Base-by-base conservation (phyloP, 208 protist species). In the Crithidia fasciculata region DNA sequence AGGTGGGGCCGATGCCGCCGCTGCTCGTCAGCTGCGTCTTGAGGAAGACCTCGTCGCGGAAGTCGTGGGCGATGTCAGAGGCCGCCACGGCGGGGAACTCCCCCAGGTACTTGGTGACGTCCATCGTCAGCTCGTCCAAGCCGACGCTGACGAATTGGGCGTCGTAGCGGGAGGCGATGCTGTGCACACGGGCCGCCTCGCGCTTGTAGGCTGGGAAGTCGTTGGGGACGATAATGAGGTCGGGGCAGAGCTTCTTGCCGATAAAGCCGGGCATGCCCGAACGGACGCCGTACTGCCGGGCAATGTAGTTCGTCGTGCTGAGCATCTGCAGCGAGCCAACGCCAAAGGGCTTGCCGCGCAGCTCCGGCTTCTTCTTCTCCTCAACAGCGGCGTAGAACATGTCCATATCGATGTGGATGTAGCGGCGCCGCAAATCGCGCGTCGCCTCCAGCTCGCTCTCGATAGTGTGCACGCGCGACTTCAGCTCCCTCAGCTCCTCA, bases 201-300 rank as follows among this genome's bases (percentile, higher is more conserved):
- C 81, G 82, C 57, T 80, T 75, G 84, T 98, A 97, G 54, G 89
- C 78, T 7, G 80, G 69, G 72, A 97, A 96, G 80, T 96, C 82
- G 13, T 75, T 82, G 19, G 83, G 83, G 15, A 98, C 91, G 61
- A 98, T 95, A 45, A 92, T 83, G 18, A 98, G 79, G 13, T 92
- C 80, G 7, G 92, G 94, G 72, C 96, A 99, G 15, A 98, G 85
- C 63, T 92, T 87, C 58, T 81, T 68, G 41, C 86, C 96, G 71
- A 99, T 98, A 81, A 97, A 99, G 19, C 97, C 97, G 0, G 97
- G 96, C 98, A 99, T 99, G 9, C 96, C 98, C 19, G 89, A 91
- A 41, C 98, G 92, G 37, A 99, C 97, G 40, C 98, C 98, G 83
- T 94, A 98, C 82, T 97, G 85, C 28, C 98, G 85, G 13, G 98